Conservation (phyloP, 805 yeast species). For the Teunomyces tritomae region DNA sequence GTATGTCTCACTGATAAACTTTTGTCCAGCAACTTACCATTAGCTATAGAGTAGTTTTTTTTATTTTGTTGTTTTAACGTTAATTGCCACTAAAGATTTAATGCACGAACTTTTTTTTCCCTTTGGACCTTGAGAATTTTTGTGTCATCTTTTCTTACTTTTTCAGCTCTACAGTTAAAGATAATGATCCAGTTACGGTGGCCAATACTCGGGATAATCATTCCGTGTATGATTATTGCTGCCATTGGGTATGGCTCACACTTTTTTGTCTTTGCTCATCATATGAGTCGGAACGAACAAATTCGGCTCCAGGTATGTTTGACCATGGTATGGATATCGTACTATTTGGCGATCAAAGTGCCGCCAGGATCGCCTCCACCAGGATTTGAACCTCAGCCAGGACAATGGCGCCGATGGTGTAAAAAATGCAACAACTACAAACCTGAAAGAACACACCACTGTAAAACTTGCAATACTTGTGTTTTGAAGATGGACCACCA, state of each 20-base stretch:
- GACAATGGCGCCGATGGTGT: constrained; percentile 69
- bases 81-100: background rate
- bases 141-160: background rate
- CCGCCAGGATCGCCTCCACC: constrained; percentile 70
- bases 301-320: constrained; percentile 46
- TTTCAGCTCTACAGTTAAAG: background rate
- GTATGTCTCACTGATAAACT: background rate
- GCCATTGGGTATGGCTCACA: constrained; percentile 64
- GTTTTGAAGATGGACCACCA: constrained; percentile 93
- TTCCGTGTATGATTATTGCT: constrained; percentile 63
- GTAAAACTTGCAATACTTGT: constrained; percentile 72
- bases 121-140: constrained; percentile 8
- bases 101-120: constrained; percentile 1
- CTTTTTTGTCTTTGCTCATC: constrained; percentile 48
- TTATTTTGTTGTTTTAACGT: background rate
- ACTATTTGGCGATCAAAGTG: constrained; percentile 60
- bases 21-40: constrained; percentile 7
- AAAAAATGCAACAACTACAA: constrained; percentile 67
- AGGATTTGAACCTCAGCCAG: constrained; percentile 39
- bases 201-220: constrained; percentile 21
- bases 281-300: constrained; percentile 39
- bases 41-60: constrained; percentile 4
- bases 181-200: constrained; percentile 15
- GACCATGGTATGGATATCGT: constrained; percentile 69
- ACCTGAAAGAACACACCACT: constrained; percentile 85